Evolutionary conservation across 495 filamentous ascomycete genomes (phyloP).

Genomic region (Penicillium soppii): DNA sequence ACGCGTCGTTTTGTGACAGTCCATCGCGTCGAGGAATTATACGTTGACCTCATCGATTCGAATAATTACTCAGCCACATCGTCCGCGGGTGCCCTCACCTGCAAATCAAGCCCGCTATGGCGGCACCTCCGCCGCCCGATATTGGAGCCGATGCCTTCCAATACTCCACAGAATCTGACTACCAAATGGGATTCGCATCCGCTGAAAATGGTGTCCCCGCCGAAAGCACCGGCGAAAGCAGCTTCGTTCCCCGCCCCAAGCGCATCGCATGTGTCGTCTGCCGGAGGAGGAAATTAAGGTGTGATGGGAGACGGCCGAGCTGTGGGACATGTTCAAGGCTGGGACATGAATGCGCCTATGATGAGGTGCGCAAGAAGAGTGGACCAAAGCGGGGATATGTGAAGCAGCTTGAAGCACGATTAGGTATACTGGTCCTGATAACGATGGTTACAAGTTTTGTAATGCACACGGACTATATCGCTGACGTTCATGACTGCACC

Average conservation of each 20-base stretch:
- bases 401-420: slow-evolving; percentile 89
- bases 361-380: slow-evolving; percentile 96
- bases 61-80: slow-evolving; percentile 12
- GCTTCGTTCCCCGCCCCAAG: slow-evolving; percentile 76
- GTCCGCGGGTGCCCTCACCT: too few species aligned
- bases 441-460: background rate
- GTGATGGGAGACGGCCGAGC: slow-evolving; percentile 70
- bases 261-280: slow-evolving; percentile 97
- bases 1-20: background rate
- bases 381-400: slow-evolving; percentile 98
- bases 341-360: slow-evolving; percentile 89
- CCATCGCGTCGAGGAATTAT: slow-evolving; percentile 8
- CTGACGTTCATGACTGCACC: slow-evolving; percentile 19
- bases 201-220: slow-evolving; percentile 30
- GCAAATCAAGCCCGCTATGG: slow-evolving; percentile 20
- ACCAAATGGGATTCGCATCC: slow-evolving; percentile 27
- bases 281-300: slow-evolving; percentile 86
- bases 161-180: slow-evolving; percentile 28
- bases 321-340: slow-evolving; percentile 91
- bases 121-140: slow-evolving; percentile 15
- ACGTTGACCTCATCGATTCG: slow-evolving; percentile 11
- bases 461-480: background rate
- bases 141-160: slow-evolving; percentile 53
- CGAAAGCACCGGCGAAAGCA: slow-evolving; percentile 51
- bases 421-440: slow-evolving; percentile 58